Percentiles rank a stretch among this genome's conserved stretches.
Evolutionary conservation across 768 basidiomycete genomes (phyloP).

Genomic region (Pleurotus djamor): DNA sequence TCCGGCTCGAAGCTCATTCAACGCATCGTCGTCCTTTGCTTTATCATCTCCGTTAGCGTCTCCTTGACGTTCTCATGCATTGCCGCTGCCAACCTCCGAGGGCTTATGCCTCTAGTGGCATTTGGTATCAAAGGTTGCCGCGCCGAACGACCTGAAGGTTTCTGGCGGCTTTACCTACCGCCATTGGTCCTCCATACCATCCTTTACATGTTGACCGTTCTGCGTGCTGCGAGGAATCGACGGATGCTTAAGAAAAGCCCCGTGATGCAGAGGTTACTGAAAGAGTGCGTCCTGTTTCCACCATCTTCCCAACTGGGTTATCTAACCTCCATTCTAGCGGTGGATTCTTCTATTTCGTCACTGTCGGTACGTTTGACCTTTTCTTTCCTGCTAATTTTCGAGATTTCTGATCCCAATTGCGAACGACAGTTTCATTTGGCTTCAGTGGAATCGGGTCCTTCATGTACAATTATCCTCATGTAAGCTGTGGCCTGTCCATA

Average conservation of each 20-base stretch:
- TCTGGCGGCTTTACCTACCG: conserved; percentile 34
- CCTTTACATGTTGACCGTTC: conserved; percentile 31
- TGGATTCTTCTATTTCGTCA: conserved; percentile 38
- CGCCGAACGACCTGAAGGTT: conserved; percentile 23
- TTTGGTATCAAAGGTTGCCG: conserved; percentile 25
- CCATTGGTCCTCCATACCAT: conserved; percentile 34
- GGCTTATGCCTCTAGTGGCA: conserved; percentile 11
- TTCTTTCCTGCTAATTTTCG: background rate
- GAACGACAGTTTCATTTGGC: conserved; percentile 23
- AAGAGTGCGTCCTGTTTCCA: conserved; percentile 27
- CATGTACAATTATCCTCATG: conserved; percentile 23
- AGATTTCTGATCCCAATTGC: background rate
- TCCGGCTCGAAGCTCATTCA: conserved; percentile 23
- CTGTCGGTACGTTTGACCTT: conserved; percentile 25
- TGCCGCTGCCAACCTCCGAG: conserved; percentile 13
- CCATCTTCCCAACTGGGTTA: background rate
- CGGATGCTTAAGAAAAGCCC: conserved; percentile 26
- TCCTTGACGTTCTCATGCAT: conserved; percentile 28
- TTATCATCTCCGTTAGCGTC: conserved; percentile 21
- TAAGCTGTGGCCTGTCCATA: conserved; percentile 9
- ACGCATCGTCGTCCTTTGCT: conserved; percentile 23
- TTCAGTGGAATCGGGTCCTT: conserved; percentile 31
- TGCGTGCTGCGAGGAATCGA: conserved; percentile 29
- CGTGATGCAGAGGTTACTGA: conserved; percentile 29
- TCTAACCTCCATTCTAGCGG: conserved; percentile 21